Percentiles rank a stretch among this genome's conserved stretches.
phyloP scores from a whole-genome alignment of 2,329 filamentous ascomycete species.

The Penicillium sp. region DNA sequence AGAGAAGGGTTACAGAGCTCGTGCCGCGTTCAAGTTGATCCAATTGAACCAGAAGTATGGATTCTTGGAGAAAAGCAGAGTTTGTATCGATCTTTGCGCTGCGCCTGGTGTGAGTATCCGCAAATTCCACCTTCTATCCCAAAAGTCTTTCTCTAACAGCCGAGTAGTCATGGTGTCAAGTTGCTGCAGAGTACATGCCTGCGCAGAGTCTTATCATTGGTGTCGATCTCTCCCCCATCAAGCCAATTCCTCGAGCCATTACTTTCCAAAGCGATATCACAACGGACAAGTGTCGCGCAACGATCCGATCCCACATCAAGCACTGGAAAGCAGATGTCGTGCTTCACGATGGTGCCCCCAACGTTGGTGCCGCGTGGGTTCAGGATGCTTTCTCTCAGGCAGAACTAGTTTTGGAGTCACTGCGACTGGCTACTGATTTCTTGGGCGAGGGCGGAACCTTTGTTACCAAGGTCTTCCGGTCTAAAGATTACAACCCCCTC shows the following conservation, averaged over 20 bases:
- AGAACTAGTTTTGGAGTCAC: constrained; percentile 81
- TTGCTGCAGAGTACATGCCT: constrained; percentile 94
- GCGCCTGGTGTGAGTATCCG: constrained; percentile 72
- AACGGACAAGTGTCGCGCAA: constrained; percentile 90
- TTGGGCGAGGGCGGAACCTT: constrained; percentile 85
- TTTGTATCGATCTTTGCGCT: constrained; percentile 94
- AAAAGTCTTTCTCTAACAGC: constrained; percentile 19
- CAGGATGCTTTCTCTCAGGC: constrained; percentile 98
- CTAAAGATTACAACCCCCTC: constrained; percentile 93
- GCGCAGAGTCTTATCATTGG: constrained; percentile 84
- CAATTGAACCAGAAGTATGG: constrained; percentile 99
- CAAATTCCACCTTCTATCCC: background rate
- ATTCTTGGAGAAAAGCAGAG: constrained; percentile 94
- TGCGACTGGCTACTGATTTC: constrained; percentile 95
- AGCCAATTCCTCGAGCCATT: constrained; percentile 89
- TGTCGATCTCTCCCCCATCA: constrained; percentile 92
- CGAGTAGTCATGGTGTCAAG: constrained; percentile 84
- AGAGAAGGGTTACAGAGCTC: constrained; percentile 93
- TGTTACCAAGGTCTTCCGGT: constrained; percentile 95
- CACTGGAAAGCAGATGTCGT: constrained; percentile 96
- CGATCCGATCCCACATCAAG: constrained; percentile 84
- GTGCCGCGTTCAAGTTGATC: constrained; percentile 96
- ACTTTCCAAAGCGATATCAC: constrained; percentile 98
- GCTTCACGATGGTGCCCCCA: constrained; percentile 93
- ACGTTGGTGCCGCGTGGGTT: constrained; percentile 96